Evolutionary conservation across 805 yeast genomes (phyloP), one percentile per base, ranked within the genome.

Genomic region (Wickerhamomyces tratensis): DNA sequence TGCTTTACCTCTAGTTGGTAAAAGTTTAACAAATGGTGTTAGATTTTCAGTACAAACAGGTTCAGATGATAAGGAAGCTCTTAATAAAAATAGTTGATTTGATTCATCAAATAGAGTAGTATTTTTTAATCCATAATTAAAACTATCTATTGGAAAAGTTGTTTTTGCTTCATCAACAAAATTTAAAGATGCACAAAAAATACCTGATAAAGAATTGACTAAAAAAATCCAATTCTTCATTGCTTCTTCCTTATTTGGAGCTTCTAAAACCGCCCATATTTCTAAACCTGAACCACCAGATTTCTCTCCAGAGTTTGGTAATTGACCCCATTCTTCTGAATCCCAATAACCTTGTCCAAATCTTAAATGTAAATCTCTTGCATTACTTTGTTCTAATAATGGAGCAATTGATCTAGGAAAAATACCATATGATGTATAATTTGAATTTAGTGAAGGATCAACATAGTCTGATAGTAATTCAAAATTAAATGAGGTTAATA

Each of bases 261-360:
- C 89, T 53, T 82, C 91, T 27, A 93, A 72, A 35, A 78, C 69
- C 0, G 97, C 89, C 88, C 95, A 88, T 9, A 93, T 54, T 61
- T 93, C 98, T 13, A 91, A 95, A 39, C 98, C 98, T 4, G 91
- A 83, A 4, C 98, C 98, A 30, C 98, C 98, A 41, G 88, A 72
- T 43, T 64, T 64, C 11, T 61, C 55, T 1, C 98, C 98, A 49
- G 77, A 64, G 38, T 65, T 63, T 0, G 97, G 96, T 36, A 86
- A 68, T 38, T 69, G 64, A 0, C 98, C 98, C 94, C 96, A 93
- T 7, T 71, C 66, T 45, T 82, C 86, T 1, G 89, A 67, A 56
- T 93, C 96, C 91, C 96, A 93, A 79, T 88, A 84, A 0, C 98
- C 98, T 60, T 86, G 95, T 2, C 94, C 76, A 57, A 93, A 93